Percentiles rank a stretch among this genome's conserved stretches.
Evolutionary conservation across 202 grass and related monocot species (phyloP).

Genomic region (Dendrocalamus latiflorus): DNA sequence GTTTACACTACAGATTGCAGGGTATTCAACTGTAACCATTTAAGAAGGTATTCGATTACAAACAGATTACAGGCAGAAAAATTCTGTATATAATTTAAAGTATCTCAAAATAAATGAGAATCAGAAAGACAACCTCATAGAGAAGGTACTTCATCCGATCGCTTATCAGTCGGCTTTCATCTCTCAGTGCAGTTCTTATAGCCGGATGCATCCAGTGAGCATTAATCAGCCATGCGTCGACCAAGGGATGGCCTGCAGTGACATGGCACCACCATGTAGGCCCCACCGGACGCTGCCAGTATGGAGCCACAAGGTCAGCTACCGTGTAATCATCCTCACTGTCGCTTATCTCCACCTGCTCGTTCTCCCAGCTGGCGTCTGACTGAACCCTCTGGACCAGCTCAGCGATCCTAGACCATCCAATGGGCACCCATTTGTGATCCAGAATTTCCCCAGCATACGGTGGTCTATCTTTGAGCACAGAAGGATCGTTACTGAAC

Average conservation of each 20-base stretch:
- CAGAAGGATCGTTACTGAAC: not conserved
- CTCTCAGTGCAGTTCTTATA: slow-evolving; percentile 66
- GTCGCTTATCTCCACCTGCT: slow-evolving; percentile 39
- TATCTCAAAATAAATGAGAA: not conserved
- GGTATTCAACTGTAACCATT: not conserved
- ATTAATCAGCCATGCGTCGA: slow-evolving; percentile 57
- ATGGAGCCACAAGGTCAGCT: slow-evolving; percentile 68
- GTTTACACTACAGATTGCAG: not conserved
- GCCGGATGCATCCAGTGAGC: slow-evolving; percentile 75
- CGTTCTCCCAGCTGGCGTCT: slow-evolving; percentile 48
- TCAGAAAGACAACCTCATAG: slow-evolving; percentile 57
- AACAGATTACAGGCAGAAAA: not conserved
- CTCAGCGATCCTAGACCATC: slow-evolving; percentile 63
- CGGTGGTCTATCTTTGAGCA: slow-evolving; percentile 28
- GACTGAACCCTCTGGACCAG: slow-evolving; percentile 57
- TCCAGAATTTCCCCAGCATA: slow-evolving; percentile 40
- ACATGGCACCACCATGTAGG: slow-evolving; percentile 88
- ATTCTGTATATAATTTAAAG: not conserved
- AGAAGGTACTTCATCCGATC: slow-evolving; percentile 86
- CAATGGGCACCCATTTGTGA: slow-evolving; percentile 70
- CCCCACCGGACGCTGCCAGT: slow-evolving; percentile 60
- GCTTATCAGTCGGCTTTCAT: slow-evolving; percentile 72
- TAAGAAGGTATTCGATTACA: not conserved
- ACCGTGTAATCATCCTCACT: slow-evolving; percentile 60
- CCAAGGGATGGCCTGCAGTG: slow-evolving; percentile 40